Percentiles rank a stretch among this genome's conserved stretches.
Evolutionary conservation across 768 basidiomycete genomes (phyloP).

Genomic region (Termitomyces titanicus): DNA sequence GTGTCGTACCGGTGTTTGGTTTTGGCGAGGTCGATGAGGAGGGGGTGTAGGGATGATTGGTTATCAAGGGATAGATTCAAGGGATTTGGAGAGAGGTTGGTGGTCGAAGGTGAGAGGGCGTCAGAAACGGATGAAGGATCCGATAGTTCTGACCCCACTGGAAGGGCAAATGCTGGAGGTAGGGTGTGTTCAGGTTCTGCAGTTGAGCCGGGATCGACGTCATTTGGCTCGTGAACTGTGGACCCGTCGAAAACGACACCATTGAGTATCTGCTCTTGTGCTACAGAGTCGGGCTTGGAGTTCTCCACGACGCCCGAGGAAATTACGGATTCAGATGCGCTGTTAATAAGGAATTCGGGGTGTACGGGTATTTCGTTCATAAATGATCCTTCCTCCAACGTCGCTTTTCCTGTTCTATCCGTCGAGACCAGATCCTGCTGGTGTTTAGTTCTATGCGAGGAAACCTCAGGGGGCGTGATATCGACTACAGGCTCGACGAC

Average conservation of each 20-base stretch:
- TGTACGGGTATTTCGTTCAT: neutral
- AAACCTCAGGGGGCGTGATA: neutral
- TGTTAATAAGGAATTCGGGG: neutral
- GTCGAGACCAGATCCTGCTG: neutral
- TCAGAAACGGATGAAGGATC: neutral
- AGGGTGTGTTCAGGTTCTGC: neutral
- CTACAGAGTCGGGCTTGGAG: neutral
- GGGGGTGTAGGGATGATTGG: constrained; percentile 22
- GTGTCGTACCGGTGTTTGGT: constrained; percentile 28
- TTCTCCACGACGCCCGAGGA: neutral
- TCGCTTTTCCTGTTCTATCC: neutral
- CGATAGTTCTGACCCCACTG: too few species aligned
- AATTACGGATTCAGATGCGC: neutral
- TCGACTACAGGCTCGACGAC: neutral
- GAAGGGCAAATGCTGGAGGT: neutral
- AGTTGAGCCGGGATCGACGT: neutral
- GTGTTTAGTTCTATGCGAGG: neutral
- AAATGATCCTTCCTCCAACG: neutral
- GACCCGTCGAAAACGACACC: neutral
- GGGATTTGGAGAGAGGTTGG: neutral
- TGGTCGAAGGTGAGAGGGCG: neutral
- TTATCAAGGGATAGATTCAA: neutral
- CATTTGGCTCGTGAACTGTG: neutral
- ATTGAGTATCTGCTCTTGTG: neutral
- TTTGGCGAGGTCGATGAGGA: constrained; percentile 42